Base-by-base conservation (phyloP, 345 rosid species). In the Sisymbrium altissimum region DNA sequence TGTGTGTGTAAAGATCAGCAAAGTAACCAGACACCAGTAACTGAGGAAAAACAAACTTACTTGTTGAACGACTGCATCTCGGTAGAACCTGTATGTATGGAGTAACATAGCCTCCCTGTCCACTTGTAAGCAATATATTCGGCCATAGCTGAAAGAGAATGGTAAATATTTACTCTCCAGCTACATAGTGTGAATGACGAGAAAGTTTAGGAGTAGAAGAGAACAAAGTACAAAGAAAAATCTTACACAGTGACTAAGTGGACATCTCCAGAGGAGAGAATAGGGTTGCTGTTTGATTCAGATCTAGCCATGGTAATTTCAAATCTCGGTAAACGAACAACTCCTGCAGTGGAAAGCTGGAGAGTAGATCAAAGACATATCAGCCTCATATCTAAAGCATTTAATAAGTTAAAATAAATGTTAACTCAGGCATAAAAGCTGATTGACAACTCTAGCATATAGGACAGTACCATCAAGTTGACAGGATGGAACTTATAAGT, bases 21-120 rank as follows among this genome's bases (percentile, higher is more conserved):
- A 70, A 36, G 65, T 76, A 70, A 40, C 44, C 8, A 70, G 12
- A 58, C 30, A 32, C 33, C 56, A 44, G 68, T 58, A 64, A 71
- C 48, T 49, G 43, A 59, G 52, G 48, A 40, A 40, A 77, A 57
- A 23, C 32, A 44, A 55, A 64, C 56, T 55, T 71, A 92, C 99
- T 90, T 96, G 98, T 77, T 85, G 97, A 39, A 96, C 80, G 59
- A 96, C 90, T 79, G 97, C 99, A 84, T 96, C 99, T 9, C 95
- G 90, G 80, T 92, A 96, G 81, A 96, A 92, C 77, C 96, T 85
- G 82, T 96, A 92, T 3, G 81, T 85, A 81, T 96, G 90, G 46
- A 96, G 91, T 44, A 84, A 84, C 98, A 96, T 96, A 55, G 98
- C 97, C 78, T 90, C 89, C 83, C 92, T 92, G 81, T 96, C 99